These are phyloP conservation scores for Brassica balearica DNA, from an alignment of 441 rosid genomes.

Conservation along the genomic window DNA sequence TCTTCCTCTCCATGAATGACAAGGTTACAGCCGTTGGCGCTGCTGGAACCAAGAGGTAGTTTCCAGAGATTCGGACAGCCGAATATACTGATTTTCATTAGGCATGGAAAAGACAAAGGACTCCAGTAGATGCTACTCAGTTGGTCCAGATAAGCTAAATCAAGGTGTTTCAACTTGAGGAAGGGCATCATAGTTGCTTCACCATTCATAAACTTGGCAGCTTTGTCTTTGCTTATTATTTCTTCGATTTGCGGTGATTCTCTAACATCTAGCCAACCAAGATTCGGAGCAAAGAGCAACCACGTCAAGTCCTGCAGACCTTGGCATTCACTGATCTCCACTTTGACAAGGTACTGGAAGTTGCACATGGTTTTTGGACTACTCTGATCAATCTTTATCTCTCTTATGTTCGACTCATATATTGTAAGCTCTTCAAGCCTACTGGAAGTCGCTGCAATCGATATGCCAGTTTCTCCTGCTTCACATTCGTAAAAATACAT, in stretches of 20 bases:
- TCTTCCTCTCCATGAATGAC: slow-evolving; percentile 5
- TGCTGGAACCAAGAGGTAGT: slow-evolving; percentile 6
- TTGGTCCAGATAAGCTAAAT: not conserved
- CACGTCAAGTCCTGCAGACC: not conserved
- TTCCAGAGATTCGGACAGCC: not conserved
- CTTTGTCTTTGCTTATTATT: not conserved
- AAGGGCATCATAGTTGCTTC: not conserved
- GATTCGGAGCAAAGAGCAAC: slow-evolving; percentile 8
- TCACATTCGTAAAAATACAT: not conserved
- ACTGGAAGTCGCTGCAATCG: not conserved
- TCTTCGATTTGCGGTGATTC: not conserved
- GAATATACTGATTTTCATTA: not conserved
- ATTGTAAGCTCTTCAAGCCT: not conserved
- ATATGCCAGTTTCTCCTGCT: not conserved
- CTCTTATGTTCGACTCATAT: not conserved
- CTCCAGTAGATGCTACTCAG: slow-evolving; percentile 6
- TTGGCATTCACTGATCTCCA: slow-evolving; percentile 3
- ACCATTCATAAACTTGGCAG: not conserved
- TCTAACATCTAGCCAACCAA: not conserved
- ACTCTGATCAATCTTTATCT: not conserved
- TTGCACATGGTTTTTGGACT: not conserved
- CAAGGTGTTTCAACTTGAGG: not conserved
- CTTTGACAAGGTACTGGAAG: not conserved
- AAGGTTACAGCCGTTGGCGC: not conserved
- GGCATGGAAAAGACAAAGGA: slow-evolving; percentile 5